Evolutionary conservation across 441 rosid species (phyloP).

Genomic region (Heliophila coronopifolia): DNA sequence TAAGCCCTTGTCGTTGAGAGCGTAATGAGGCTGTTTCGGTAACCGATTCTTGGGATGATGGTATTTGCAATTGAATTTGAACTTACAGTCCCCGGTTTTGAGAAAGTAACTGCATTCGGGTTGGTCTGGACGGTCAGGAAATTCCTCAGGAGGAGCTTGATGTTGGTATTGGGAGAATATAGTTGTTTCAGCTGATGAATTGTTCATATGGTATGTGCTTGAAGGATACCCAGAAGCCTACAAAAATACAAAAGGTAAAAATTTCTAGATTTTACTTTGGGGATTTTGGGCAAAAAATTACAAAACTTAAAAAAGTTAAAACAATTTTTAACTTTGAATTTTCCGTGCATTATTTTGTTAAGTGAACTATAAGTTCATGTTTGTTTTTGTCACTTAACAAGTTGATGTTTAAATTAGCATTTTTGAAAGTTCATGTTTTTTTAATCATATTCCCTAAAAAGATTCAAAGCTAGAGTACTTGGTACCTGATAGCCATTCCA

Average conservation of each 20-base stretch:
- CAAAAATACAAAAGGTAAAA: conserved; percentile 5
- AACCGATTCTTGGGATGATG: conserved; percentile 72
- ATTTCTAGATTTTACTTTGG: no score
- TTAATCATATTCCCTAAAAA: no score
- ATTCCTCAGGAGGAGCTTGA: conserved; percentile 51
- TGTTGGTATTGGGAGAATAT: conserved; percentile 39
- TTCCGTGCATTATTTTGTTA: no score
- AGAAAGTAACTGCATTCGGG: conserved; percentile 75
- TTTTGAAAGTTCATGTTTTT: no score
- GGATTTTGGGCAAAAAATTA: no score
- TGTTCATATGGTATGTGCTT: conserved; percentile 38
- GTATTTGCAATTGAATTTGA: conserved; percentile 75
- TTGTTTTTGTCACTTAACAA: no score
- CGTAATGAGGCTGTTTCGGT: conserved; percentile 39
- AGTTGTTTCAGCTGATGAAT: conserved; percentile 36
- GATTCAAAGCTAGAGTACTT: neutral
- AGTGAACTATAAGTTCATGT: no score
- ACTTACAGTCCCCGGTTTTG: conserved; percentile 90
- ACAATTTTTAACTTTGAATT: no score
- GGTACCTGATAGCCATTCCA: conserved; percentile 86
- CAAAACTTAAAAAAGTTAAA: no score
- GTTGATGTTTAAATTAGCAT: no score
- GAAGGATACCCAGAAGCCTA: conserved; percentile 57
- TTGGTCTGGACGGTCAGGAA: conserved; percentile 84
- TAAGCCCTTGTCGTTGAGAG: conserved; percentile 77